Evolutionary conservation across 2,329 filamentous ascomycete species (phyloP).

Genomic region (Alternaria angustiovoidea): DNA sequence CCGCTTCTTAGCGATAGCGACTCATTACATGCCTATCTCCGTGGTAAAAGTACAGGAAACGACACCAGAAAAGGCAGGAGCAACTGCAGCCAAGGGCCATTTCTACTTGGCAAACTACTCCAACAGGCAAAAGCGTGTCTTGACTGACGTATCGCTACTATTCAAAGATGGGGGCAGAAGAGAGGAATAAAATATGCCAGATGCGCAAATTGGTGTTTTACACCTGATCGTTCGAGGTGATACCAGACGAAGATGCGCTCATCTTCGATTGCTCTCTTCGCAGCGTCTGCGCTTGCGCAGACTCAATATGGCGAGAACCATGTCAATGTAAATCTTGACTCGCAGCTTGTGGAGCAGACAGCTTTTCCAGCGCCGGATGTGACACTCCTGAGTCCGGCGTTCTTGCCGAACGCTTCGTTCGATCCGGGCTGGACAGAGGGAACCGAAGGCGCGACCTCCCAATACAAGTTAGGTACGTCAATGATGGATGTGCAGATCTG

Average conservation of each 20-base stretch:
- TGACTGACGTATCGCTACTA: constrained; percentile 32
- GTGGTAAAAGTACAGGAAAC: not conserved
- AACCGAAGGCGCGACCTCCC: constrained; percentile 44
- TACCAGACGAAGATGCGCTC: not conserved
- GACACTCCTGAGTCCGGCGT: constrained; percentile 44
- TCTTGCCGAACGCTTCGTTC: constrained; percentile 37
- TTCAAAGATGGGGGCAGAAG: constrained; percentile 11
- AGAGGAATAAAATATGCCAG: not conserved
- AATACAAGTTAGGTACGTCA: constrained; percentile 29
- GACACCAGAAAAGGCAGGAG: constrained; percentile 26
- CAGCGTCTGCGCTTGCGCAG: constrained; percentile 27
- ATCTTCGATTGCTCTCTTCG: constrained; percentile 13
- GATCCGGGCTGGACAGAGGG: constrained; percentile 40
- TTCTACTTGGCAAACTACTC: constrained; percentile 28
- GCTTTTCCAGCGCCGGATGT: constrained; percentile 45
- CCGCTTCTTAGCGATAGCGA: constrained; percentile 7
- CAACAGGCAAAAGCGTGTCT: constrained; percentile 23
- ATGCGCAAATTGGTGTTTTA: not conserved
- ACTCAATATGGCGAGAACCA: constrained; percentile 46
- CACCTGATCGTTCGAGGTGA: not conserved
- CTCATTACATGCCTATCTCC: not conserved
- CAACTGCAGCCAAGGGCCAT: constrained; percentile 16
- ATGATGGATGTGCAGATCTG: not conserved
- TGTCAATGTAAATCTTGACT: constrained; percentile 36
- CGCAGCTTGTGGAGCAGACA: constrained; percentile 42